phyloP scores from a whole-genome alignment of 2,329 filamentous ascomycete species.

The Fusarium secorum region DNA sequence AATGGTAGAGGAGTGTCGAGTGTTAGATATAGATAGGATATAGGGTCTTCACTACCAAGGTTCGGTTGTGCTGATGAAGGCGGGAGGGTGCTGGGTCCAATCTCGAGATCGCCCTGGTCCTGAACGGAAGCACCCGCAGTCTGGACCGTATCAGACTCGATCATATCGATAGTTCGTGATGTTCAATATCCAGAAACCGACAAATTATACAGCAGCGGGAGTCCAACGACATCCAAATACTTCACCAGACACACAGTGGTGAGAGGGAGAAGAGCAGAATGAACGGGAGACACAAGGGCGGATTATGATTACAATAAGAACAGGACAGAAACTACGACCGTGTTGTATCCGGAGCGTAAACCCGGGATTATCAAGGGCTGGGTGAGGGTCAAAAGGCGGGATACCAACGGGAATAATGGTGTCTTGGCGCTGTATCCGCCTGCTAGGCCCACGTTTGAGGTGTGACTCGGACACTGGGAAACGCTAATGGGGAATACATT shows the following conservation, averaged over 20 bases:
- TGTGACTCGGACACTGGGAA: slow-evolving; percentile 20
- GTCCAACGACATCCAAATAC: background rate
- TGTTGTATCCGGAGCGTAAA: slow-evolving; percentile 28
- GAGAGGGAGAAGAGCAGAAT: background rate
- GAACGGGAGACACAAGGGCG: slow-evolving; percentile 1
- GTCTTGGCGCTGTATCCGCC: slow-evolving; percentile 31
- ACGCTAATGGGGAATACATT: slow-evolving; percentile 30
- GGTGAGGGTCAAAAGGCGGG: slow-evolving; percentile 33
- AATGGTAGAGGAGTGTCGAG: slow-evolving; percentile 51
- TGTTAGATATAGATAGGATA: slow-evolving; percentile 53
- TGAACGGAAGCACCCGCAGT: slow-evolving; percentile 1
- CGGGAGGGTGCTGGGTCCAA: slow-evolving; percentile 10
- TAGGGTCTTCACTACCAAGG: slow-evolving; percentile 36
- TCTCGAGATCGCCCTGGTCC: slow-evolving; percentile 30
- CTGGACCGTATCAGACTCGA: slow-evolving; percentile 4
- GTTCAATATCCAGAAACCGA: background rate
- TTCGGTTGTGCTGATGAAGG: slow-evolving; percentile 11
- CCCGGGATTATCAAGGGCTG: slow-evolving; percentile 33
- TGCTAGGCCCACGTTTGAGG: slow-evolving; percentile 25
- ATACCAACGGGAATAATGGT: slow-evolving; percentile 41
- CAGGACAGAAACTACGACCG: slow-evolving; percentile 7
- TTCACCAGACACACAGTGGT: background rate
- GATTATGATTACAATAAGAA: slow-evolving; percentile 1
- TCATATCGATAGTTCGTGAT: slow-evolving; percentile 16
- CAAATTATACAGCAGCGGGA: background rate